Evolutionary conservation across 2,329 filamentous ascomycete species (phyloP).

Genomic region (Penicillium hesseltinei): DNA sequence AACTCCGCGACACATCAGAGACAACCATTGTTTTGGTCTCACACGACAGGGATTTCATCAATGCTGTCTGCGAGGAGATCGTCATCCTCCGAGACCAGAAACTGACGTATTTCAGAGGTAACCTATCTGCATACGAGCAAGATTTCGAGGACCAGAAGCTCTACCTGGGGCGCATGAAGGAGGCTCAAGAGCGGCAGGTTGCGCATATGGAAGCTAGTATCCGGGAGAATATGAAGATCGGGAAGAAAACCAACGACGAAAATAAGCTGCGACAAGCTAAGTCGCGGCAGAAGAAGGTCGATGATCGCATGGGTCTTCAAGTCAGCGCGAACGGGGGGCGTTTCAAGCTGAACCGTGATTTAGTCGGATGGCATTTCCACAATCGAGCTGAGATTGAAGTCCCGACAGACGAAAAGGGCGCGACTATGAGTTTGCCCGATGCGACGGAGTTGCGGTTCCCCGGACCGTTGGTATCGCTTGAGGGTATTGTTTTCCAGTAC

Average conservation of each 20-base stretch:
- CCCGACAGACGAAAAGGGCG: constrained; percentile 58
- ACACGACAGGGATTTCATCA: constrained; percentile 79
- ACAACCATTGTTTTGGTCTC: constrained; percentile 75
- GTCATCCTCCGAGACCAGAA: constrained; percentile 71
- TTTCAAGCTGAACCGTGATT: constrained; percentile 78
- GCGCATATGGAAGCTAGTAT: constrained; percentile 79
- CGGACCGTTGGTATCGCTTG: constrained; percentile 69
- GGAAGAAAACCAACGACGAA: constrained; percentile 74
- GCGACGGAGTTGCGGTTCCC: constrained; percentile 72
- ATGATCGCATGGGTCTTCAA: constrained; percentile 75
- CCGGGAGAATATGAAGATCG: constrained; percentile 69
- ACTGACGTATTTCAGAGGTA: constrained; percentile 72
- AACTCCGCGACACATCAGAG: constrained; percentile 52
- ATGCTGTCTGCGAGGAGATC: constrained; percentile 71
- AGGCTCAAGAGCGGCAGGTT: constrained; percentile 76
- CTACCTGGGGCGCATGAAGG: constrained; percentile 71
- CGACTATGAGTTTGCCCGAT: constrained; percentile 59
- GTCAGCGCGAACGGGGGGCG: constrained; percentile 68
- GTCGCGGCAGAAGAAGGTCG: constrained; percentile 78
- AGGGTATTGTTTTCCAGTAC: constrained; percentile 68
- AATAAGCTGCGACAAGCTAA: constrained; percentile 86
- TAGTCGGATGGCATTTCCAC: constrained; percentile 60
- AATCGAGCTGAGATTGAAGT: constrained; percentile 69
- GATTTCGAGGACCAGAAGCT: constrained; percentile 64
- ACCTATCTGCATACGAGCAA: constrained; percentile 68